Base-by-base conservation (phyloP, 805 yeast genomes). In the Kluyveromyces nonfermentans region DNA sequence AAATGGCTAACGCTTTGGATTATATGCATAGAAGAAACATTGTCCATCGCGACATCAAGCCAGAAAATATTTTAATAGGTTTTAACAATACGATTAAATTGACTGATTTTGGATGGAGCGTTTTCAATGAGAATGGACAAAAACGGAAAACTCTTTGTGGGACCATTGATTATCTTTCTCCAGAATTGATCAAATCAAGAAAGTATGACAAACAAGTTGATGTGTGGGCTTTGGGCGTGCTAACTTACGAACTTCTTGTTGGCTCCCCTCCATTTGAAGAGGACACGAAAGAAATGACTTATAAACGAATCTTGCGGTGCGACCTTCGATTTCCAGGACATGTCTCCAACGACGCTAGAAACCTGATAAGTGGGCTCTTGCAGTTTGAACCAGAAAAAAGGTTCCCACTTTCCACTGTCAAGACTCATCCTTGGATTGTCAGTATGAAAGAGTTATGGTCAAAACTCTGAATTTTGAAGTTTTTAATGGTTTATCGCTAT, bases 71-170 rank as follows among this genome's bases (percentile, higher is more conserved):
- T 40, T 65, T 90, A 35, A 67, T 90, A 9, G 86, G 87, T 6
- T 73, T 80, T 47, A 78, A 85, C 56, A 85, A 88, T 50, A 75
- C 75, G 19, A 72, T 90, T 43, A 90, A 89, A 60, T 72, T 90
- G 33, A 82, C 96, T 16, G 98, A 90, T 64, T 90, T 93, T 60
- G 98, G 98, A 12, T 90, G 97, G 97, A 83, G 95, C 44, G 90
- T 89, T 2, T 49, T 55, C 7, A 79, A 78, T 51, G 73, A 84
- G 0, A 77, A 78, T 1, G 65, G 74, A 0, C 65, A 71, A 0
- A 74, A 76, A 49, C 68, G 96, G 55, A 71, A 78, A 14, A 90
- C 97, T 0, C 75, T 93, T 68, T 93, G 97, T 64, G 97, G 98
- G 0, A 93, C 98, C 0, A 68, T 90, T 34, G 97, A 93, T 63